Base-by-base conservation (phyloP, 2,329 filamentous ascomycete species). In the Diaporthe ampelina region DNA sequence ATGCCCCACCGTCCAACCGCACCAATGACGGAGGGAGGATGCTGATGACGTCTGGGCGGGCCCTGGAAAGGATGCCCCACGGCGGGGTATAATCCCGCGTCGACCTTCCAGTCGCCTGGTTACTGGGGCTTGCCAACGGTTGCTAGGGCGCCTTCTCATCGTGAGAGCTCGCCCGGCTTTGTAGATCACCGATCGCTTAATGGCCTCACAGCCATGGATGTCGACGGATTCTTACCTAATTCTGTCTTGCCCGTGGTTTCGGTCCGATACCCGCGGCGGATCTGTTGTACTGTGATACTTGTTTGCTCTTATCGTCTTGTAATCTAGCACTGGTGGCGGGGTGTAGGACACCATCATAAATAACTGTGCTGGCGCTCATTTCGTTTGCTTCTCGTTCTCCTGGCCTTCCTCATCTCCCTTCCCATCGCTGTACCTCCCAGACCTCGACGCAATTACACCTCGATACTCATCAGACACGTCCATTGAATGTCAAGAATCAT, bases 401-500 rank as follows among this genome's bases (percentile, higher is more conserved):
- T 37, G 7, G 15, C 1, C 26, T 29, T 24, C 21, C 3, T 13
- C 37, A 50, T 61, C 21, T 15, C n/a, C 24, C 40, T n/a, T 2
- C 29, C 56, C 40, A 43, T 50, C 37, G 21, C 63, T 24, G 26
- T 32, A 35, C 43, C 58, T 9, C 48, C 24, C n/a, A 56, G 4
- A 56, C 37, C 6, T 32, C 21, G 37, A 52, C 40, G 6, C 24
- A 4, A 54, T n/a, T 24, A 57, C 35, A 45, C 10, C 8, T 40
- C 29, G n/a, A 43, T 26, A 61, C 15, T 15, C 29, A 32, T 24
- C 45, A 50, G 45, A 50, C n/a, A 67, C 32, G 40, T 7, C 6
- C 17, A 13, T 7, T 61, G 26, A 52, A 76, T 73, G 69, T 75
- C 72, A 26, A 54, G 58, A 74, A 73, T 65, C 69, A 83, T 82